These are phyloP conservation scores for Russula dissimulans DNA, from an alignment of 768 basidiomycete genomes.

Conservation along the genomic window DNA sequence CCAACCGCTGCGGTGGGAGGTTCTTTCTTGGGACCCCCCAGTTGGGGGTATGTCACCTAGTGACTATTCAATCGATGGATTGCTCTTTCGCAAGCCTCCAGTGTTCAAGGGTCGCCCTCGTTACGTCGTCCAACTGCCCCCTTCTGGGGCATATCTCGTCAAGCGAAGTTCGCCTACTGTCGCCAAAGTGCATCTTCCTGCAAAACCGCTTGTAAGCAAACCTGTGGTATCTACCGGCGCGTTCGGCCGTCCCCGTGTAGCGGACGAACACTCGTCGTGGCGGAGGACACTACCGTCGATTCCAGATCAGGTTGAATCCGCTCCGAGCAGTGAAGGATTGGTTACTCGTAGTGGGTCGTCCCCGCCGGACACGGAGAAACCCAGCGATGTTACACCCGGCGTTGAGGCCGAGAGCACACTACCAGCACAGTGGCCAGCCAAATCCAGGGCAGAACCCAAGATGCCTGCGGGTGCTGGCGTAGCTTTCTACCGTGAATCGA, in stretches of 20 bases:
- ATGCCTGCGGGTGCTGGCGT: constrained; percentile 65
- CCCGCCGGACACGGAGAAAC: constrained; percentile 42
- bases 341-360: constrained; percentile 60
- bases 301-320: constrained; percentile 15
- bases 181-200: constrained; percentile 35
- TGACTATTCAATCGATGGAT: constrained; percentile 55
- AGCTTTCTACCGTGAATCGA: constrained; percentile 62
- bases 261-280: constrained; percentile 33
- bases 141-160: constrained; percentile 8
- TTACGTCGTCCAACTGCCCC: constrained; percentile 33
- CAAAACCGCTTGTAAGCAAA: constrained; percentile 18
- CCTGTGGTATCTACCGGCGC: constrained; percentile 13
- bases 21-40: constrained; percentile 64
- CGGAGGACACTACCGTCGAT: constrained; percentile 26
- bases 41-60: constrained; percentile 52
- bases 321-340: constrained; percentile 27
- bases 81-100: constrained; percentile 45
- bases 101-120: constrained; percentile 27
- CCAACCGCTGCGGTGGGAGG: constrained; percentile 45
- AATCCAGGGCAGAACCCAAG: constrained; percentile 51
- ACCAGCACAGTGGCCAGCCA: constrained; percentile 22
- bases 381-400: constrained; percentile 25
- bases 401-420: constrained; percentile 30
- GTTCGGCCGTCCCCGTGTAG: constrained; percentile 28
- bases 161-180: constrained; percentile 9